Evolutionary conservation across 1,139 yeast species (phyloP), one percentile per base, ranked within the genome.

Genomic region (Neolecta irregularis): DNA sequence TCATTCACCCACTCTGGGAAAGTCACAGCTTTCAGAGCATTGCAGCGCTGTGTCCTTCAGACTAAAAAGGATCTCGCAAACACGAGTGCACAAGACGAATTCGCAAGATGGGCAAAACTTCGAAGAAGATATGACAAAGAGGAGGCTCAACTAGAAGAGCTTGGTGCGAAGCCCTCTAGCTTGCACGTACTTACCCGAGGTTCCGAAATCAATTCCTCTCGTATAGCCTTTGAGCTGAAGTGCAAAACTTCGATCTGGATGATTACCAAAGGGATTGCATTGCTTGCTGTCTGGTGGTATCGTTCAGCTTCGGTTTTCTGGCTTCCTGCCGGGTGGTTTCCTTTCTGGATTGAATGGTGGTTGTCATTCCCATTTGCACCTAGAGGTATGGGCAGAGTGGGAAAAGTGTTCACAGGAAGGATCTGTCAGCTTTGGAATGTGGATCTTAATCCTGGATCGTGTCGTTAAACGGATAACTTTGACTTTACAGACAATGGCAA

Each of bases 41-140:
- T 36, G 30, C 39, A 23, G n/a, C 19, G 11, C 13, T 26, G 29
- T 12, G 22, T 29, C 8, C 7, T 35, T 15, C 12, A 18, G 15
- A 17, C 39, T 16, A 35, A 35, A 33, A 35, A 22, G 21, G 70
- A 74, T 46, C 67, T 83, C 44, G 60, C 70, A 31, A 49, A 65
- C 6, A 67, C 85, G 11, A 71, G 83, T 42, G 91, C 95, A 4
- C 95, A 85, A 54, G 95, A 88, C 52, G 74, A 88, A 48, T 88
- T 85, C 54, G 95, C 96, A 32, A 74, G 69, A 49, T 88, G 98
- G 98, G 92, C 96, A 2, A 81, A 81, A 53, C 64, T 85, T 44
- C 85, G 81, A 49, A 67, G 98, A 34, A 68, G 67, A 47, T 58
- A 66, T 40, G 85, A 76, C 44, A 66, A 68, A 42, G 53, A 79